phyloP scores from a whole-genome alignment of 495 filamentous ascomycete genomes.

The Glarea lozoyensis region DNA sequence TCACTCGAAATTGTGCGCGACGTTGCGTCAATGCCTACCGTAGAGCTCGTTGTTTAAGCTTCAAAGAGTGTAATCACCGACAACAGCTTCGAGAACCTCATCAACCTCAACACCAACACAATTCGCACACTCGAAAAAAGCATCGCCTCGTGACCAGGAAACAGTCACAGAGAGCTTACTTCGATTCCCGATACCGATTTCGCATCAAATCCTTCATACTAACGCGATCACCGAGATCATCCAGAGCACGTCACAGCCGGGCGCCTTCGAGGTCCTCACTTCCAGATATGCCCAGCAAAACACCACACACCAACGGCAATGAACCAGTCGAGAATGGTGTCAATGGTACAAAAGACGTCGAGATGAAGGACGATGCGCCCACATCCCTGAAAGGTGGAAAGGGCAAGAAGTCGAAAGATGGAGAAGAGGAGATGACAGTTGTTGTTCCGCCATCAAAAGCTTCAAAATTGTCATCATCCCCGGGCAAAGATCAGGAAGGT shows the following conservation, averaged over 20 bases:
- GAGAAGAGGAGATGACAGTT: slow-evolving; percentile 74
- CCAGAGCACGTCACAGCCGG: slow-evolving; percentile 7
- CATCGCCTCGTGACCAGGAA: background rate
- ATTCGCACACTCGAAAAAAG: background rate
- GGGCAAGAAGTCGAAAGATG: slow-evolving; percentile 55
- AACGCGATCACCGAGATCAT: slow-evolving; percentile 13
- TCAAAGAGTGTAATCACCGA: slow-evolving; percentile 4
- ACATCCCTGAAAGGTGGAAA: slow-evolving; percentile 43
- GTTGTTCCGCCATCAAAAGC: slow-evolving; percentile 73
- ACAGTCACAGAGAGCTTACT: background rate
- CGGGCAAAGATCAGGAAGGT: slow-evolving; percentile 53
- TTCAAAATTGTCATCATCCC: slow-evolving; percentile 52
- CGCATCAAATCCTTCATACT: background rate
- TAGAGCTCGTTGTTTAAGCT: too few species aligned
- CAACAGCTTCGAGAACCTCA: slow-evolving; percentile 2
- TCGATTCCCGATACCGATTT: background rate
- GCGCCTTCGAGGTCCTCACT: slow-evolving; percentile 4
- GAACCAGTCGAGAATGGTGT: slow-evolving; percentile 67
- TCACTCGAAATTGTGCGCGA: too few species aligned
- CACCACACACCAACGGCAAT: slow-evolving; percentile 62
- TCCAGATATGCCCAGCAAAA: slow-evolving; percentile 48
- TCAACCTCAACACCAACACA: background rate
- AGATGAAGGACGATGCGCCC: slow-evolving; percentile 71
- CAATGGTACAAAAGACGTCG: slow-evolving; percentile 68
- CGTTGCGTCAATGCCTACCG: too few species aligned